Evolutionary conservation across 345 rosid genomes (phyloP).

Genomic region (Hypericum androsaemum): DNA sequence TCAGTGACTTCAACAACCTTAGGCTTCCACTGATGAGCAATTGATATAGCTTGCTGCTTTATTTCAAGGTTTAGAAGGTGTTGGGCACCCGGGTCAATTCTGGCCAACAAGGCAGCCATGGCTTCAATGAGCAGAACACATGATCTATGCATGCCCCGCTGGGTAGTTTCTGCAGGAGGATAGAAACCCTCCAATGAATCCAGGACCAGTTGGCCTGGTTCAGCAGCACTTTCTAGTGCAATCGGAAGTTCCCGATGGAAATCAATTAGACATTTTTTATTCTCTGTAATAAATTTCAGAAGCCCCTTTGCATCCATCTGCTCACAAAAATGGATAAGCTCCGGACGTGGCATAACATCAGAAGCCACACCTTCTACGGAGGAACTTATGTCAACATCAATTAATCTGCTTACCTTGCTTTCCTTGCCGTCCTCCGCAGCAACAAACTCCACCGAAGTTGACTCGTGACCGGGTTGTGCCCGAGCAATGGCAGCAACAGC

Average conservation of each 20-base stretch:
- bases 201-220: slow-evolving; percentile 58
- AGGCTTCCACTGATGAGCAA: slow-evolving; percentile 57
- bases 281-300: slow-evolving; percentile 35
- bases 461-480: slow-evolving; percentile 26
- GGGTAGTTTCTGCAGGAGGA: slow-evolving; percentile 38
- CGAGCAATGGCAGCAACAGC: slow-evolving; percentile 43
- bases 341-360: slow-evolving; percentile 37
- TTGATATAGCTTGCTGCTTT: slow-evolving; percentile 60
- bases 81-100: slow-evolving; percentile 41
- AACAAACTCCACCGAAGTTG: slow-evolving; percentile 16
- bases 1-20: slow-evolving; percentile 34
- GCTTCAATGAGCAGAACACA: slow-evolving; percentile 43
- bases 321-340: slow-evolving; percentile 45
- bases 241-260: slow-evolving; percentile 38
- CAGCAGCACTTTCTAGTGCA: slow-evolving; percentile 47
- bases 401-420: slow-evolving; percentile 48
- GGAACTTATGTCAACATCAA: slow-evolving; percentile 31
- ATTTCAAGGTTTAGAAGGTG: slow-evolving; percentile 47
- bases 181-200: slow-evolving; percentile 45
- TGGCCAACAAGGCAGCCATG: slow-evolving; percentile 40
- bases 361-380: slow-evolving; percentile 28
- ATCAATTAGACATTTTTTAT: slow-evolving; percentile 31
- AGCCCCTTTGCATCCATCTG: slow-evolving; percentile 63
- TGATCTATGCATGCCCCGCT: slow-evolving; percentile 47
- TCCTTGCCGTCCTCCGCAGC: slow-evolving; percentile 28